These are phyloP conservation scores for baker's yeast (Saccharomyces cerevisiae) DNA, from an alignment of 805 yeast species.

Conservation along the genomic window DNA sequence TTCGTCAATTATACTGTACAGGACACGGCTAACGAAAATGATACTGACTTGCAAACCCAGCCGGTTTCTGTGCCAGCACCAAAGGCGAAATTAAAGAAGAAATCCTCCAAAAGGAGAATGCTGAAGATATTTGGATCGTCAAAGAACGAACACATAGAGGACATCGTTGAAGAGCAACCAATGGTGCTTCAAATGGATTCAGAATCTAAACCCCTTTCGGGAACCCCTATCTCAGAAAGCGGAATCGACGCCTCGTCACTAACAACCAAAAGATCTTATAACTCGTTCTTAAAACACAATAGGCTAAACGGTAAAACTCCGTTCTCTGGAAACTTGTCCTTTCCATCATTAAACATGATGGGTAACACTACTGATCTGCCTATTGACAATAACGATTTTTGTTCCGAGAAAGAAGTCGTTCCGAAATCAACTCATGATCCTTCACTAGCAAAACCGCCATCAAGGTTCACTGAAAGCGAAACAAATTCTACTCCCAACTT, in stretches of 20 bases:
- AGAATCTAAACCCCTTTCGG: neutral
- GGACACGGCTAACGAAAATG: constrained; percentile 12
- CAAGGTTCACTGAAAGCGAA: neutral
- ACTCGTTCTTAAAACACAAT: constrained; percentile 18
- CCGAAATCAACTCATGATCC: constrained; percentile 19
- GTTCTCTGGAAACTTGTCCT: neutral
- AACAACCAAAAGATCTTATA: constrained; percentile 14
- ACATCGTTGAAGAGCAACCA: neutral
- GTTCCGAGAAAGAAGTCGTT: constrained; percentile 16
- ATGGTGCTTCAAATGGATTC: neutral
- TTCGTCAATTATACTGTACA: constrained; percentile 31
- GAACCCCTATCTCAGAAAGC: neutral
- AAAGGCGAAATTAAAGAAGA: constrained; percentile 13
- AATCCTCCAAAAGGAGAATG: constrained; percentile 25
- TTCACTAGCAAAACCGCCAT: constrained; percentile 9
- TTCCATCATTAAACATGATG: neutral
- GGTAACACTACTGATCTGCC: neutral
- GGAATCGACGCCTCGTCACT: neutral
- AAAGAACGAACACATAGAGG: constrained; percentile 2
- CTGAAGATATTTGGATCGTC: constrained; percentile 26
- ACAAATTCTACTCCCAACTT: constrained; percentile 1
- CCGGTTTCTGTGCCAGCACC: constrained; percentile 2
- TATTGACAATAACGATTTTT: neutral
- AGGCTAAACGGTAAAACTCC: constrained; percentile 3
- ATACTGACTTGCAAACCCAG: neutral